These are phyloP conservation scores for Trichosporon faecale DNA, from an alignment of 1,284 basidiomycete species.

Conservation along the genomic window DNA sequence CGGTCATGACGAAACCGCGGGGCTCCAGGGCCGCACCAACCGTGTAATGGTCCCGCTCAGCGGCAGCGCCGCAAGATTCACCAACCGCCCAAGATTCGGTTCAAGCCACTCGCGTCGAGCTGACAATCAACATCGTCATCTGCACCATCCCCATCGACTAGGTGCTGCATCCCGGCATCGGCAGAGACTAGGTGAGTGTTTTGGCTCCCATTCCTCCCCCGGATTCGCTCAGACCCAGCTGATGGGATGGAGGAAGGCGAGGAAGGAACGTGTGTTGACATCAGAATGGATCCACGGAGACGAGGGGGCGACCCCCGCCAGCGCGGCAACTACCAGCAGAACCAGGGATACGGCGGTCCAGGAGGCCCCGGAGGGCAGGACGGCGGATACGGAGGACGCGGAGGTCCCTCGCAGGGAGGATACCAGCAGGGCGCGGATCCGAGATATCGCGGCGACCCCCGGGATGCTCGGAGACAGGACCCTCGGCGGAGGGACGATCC, in stretches of 20 bases:
- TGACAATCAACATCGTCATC: not conserved
- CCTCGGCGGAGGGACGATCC: conserved; percentile 9
- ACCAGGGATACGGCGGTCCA: not conserved
- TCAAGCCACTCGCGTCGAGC: not conserved
- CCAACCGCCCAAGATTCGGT: not conserved
- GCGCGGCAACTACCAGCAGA: conserved; percentile 12
- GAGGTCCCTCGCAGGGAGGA: not conserved
- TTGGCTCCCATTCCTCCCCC: not conserved
- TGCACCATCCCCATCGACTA: not conserved
- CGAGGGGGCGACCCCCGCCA: conserved; percentile 22
- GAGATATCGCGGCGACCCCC: conserved; percentile 6
- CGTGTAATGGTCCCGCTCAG: not conserved
- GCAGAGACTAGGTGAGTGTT: not conserved
- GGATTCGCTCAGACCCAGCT: not conserved
- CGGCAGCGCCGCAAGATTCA: not conserved
- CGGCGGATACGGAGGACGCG: conserved; percentile 11
- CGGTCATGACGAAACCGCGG: not conserved
- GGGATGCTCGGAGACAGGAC: conserved; percentile 12
- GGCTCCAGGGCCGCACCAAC: not conserved
- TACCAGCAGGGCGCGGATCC: conserved; percentile 1
- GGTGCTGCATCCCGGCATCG: not conserved
- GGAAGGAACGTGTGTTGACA: not conserved
- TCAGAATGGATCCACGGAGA: conserved; percentile 18
- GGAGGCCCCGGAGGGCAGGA: not conserved
- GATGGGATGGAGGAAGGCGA: not conserved